Evolutionary conservation across 2,329 filamentous ascomycete species (phyloP).

Genomic region (Teratosphaeria destructans): DNA sequence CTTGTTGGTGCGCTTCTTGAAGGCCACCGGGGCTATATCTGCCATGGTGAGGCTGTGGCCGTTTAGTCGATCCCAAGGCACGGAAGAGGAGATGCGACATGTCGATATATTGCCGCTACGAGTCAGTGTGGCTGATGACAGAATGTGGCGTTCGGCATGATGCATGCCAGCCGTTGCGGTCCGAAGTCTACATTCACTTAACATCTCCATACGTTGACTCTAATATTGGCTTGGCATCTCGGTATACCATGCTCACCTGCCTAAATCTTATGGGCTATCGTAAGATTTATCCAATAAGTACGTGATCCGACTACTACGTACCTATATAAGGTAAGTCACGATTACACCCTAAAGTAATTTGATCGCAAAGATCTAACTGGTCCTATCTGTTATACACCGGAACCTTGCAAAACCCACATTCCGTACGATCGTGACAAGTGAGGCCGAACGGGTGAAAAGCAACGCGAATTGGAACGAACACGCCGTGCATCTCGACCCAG

Average conservation of each 20-base stretch:
- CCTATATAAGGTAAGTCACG: no score
- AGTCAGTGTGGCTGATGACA: constrained; percentile 4
- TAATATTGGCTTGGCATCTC: no score
- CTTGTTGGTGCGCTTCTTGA: constrained; percentile 78
- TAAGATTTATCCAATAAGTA: no score
- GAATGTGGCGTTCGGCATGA: neutral
- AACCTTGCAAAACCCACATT: no score
- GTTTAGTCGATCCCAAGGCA: neutral
- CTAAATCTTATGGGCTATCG: no score
- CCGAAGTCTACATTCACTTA: neutral
- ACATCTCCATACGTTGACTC: no score
- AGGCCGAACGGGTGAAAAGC: no score
- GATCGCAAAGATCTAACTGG: neutral
- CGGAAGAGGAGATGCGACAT: neutral
- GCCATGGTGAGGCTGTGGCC: constrained; percentile 17
- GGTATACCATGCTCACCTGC: no score
- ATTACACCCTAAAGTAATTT: no score
- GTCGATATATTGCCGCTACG: neutral
- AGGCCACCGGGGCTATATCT: constrained; percentile 44
- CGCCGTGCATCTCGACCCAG: no score
- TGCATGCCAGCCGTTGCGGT: neutral
- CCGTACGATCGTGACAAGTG: no score
- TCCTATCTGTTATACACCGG: neutral
- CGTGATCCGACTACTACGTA: no score
- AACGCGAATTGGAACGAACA: neutral